phyloP scores from a whole-genome alignment of 179 eudicot genomes.

The Beta macrorhiza region DNA sequence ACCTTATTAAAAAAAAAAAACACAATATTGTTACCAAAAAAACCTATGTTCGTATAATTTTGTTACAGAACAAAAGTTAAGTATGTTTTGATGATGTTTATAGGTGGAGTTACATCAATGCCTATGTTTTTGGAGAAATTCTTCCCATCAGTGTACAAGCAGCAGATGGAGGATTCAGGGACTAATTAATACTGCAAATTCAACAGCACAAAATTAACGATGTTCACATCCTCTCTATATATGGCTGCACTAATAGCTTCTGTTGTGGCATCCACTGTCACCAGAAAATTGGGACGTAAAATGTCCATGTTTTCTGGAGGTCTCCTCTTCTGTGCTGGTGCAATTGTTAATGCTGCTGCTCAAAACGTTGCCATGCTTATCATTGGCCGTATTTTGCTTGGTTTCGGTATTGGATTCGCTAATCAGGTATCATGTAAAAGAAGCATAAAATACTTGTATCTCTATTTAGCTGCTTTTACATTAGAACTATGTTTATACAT shows the following conservation, averaged over 20 bases:
- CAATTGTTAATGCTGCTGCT: slow-evolving; percentile 26
- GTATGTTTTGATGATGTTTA: neutral
- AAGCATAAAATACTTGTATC: neutral
- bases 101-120: slow-evolving; percentile 40
- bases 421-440: neutral
- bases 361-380: slow-evolving; percentile 25
- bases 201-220: slow-evolving; percentile 22
- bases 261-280: slow-evolving; percentile 24
- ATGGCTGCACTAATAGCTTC: slow-evolving; percentile 30
- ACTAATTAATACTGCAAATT: slow-evolving; percentile 33
- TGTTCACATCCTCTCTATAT: slow-evolving; percentile 35
- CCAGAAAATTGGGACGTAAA: neutral
- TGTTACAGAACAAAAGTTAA: neutral
- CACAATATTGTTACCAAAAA: too few relatives aligned
- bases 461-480: too few relatives aligned
- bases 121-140: slow-evolving; percentile 21
- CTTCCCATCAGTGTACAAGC: slow-evolving; percentile 27
- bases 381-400: slow-evolving; percentile 26
- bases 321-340: slow-evolving; percentile 22
- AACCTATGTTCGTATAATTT: too few relatives aligned
- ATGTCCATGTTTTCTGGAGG: slow-evolving; percentile 26
- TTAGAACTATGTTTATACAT: too few relatives aligned
- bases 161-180: slow-evolving; percentile 7
- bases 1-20: too few relatives aligned
- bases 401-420: slow-evolving; percentile 16